Conservation (phyloP, 257 asterid genomes). For the Nemophila menziesii region DNA sequence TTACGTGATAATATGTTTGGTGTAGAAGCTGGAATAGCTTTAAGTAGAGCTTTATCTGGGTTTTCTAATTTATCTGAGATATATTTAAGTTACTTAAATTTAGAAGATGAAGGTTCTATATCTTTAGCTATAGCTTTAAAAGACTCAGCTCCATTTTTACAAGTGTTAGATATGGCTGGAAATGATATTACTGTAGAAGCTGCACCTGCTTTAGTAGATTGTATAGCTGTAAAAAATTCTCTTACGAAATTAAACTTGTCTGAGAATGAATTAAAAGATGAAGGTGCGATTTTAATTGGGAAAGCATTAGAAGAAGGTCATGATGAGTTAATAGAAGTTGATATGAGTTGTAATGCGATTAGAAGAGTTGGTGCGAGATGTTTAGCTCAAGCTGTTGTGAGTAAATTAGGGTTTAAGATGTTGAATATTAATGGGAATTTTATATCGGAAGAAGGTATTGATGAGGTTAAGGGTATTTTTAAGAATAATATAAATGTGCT, state of each 20-base stretch:
- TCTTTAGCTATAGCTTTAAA: slow-evolving; percentile 62
- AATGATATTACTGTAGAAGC: slow-evolving; percentile 76
- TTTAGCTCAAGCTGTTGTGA: slow-evolving; percentile 65
- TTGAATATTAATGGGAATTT: slow-evolving; percentile 71
- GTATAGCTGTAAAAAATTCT: slow-evolving; percentile 57
- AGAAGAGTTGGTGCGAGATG: slow-evolving; percentile 89
- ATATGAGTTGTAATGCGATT: slow-evolving; percentile 56
- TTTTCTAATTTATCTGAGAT: slow-evolving; percentile 55
- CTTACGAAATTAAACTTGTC: slow-evolving; percentile 53
- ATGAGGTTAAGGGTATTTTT: slow-evolving; percentile 67
- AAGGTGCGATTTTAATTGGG: slow-evolving; percentile 79
- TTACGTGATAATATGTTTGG: slow-evolving; percentile 91
- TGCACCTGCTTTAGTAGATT: slow-evolving; percentile 67
- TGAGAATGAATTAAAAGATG: slow-evolving; percentile 86
- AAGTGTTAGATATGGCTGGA: slow-evolving; percentile 84
- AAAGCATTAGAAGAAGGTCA: slow-evolving; percentile 82
- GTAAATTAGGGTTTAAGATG: slow-evolving; percentile 52
- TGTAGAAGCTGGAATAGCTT: slow-evolving; percentile 57
- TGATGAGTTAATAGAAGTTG: slow-evolving; percentile 61
- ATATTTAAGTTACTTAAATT: slow-evolving; percentile 72
- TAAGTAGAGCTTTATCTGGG: slow-evolving; percentile 39
- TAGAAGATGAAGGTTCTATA: slow-evolving; percentile 71
- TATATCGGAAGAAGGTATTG: slow-evolving; percentile 91
- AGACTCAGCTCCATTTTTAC: slow-evolving; percentile 56
- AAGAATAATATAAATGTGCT: slow-evolving; percentile 45